phyloP scores from a whole-genome alignment of 495 filamentous ascomycete genomes.

The Bombardia bombarda region DNA sequence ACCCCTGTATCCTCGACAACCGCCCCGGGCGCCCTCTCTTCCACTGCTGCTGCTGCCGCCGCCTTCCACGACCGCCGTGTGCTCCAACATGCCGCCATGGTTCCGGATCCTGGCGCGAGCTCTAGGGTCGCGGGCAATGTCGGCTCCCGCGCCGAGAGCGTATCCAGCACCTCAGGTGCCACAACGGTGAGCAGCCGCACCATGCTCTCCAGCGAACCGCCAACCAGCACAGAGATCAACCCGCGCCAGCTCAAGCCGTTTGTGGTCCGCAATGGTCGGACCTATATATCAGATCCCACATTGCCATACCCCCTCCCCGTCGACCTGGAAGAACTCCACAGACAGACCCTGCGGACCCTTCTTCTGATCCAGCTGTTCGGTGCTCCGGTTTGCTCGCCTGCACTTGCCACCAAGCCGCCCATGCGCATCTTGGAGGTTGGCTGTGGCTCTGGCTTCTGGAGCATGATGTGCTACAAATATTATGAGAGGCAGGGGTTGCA shows the following conservation, averaged over 20 bases:
- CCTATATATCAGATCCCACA: constrained; percentile 69
- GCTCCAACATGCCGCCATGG: constrained; percentile 32
- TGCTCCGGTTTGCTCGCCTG: constrained; percentile 66
- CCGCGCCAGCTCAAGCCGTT: constrained; percentile 51
- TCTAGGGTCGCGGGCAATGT: constrained; percentile 13
- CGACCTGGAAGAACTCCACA: constrained; percentile 79
- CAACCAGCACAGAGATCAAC: constrained; percentile 13
- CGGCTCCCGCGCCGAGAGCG: constrained; percentile 28
- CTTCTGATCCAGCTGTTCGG: constrained; percentile 76
- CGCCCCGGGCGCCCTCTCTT: constrained; percentile 10
- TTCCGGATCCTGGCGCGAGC: constrained; percentile 19
- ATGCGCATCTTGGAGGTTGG: constrained; percentile 75
- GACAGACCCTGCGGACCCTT: constrained; percentile 77
- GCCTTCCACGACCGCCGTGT: constrained; percentile 18
- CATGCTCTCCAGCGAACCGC: constrained; percentile 26
- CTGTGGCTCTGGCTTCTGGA: constrained; percentile 88
- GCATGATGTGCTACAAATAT: constrained; percentile 72
- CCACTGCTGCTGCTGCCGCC: constrained; percentile 5
- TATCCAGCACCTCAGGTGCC: constrained; percentile 27
- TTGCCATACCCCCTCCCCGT: constrained; percentile 77
- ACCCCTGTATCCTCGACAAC: constrained; percentile 6
- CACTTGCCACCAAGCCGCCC: constrained; percentile 56
- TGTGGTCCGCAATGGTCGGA: constrained; percentile 64
- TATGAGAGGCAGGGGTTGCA: constrained; percentile 53
- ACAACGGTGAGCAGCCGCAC: constrained; percentile 28